phyloP scores from a whole-genome alignment of 164 flowering plant genomes.

The Berberis vulgaris region DNA sequence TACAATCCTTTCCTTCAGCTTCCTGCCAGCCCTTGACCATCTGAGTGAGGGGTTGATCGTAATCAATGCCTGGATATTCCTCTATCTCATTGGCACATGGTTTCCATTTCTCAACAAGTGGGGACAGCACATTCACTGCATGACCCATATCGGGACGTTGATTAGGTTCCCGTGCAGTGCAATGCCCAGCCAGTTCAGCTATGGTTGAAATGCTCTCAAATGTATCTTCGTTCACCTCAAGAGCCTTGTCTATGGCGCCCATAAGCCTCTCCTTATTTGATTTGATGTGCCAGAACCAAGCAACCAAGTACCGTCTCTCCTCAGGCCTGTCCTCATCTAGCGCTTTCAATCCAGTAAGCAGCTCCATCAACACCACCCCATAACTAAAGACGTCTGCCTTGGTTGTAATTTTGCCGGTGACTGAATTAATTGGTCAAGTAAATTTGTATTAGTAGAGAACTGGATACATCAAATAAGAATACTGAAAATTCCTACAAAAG shows the following conservation, averaged over 20 bases:
- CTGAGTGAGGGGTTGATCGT: conserved; percentile 44
- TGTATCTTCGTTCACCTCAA: conserved; percentile 41
- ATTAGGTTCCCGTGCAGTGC: conserved; percentile 71
- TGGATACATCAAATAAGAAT: background rate
- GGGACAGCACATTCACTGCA: conserved; percentile 54
- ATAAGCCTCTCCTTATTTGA: conserved; percentile 42
- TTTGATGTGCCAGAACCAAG: conserved; percentile 65
- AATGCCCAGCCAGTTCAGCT: conserved; percentile 80
- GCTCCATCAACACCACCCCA: conserved; percentile 85
- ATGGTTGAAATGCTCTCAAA: conserved; percentile 45
- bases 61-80: conserved; percentile 47
- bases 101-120: conserved; percentile 69
- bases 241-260: conserved; percentile 51
- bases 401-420: conserved; percentile 73
- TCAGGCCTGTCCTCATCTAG: conserved; percentile 67
- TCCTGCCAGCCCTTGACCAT: conserved; percentile 72
- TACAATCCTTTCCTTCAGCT: conserved; percentile 34
- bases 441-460: background rate
- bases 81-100: conserved; percentile 45
- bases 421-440: conserved; percentile 37
- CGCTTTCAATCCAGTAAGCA: conserved; percentile 65
- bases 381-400: conserved; percentile 76
- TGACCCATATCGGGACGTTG: conserved; percentile 87
- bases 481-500: background rate
- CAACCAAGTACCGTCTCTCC: conserved; percentile 62